Evolutionary conservation across 306 rosid genomes (phyloP), one percentile per base, ranked within the genome.

Genomic region (Quercus berberidifolia): DNA sequence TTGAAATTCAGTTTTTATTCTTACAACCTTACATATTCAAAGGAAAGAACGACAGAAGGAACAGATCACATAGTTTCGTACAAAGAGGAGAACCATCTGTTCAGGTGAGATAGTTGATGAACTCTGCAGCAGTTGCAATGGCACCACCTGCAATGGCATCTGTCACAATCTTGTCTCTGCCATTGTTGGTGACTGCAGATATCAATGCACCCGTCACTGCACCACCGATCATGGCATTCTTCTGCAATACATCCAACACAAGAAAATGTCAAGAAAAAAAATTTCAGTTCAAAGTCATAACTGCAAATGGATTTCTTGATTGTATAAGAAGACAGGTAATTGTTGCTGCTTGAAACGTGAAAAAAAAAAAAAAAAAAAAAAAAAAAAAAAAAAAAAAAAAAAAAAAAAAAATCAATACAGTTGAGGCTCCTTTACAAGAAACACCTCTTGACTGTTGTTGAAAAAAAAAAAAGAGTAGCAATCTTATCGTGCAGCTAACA

Each of bases 141-240:
- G 97, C 99, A 35, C 93, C 95, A 43, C 99, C 97, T 0, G 99
- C 87, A 64, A 94, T 90, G 82, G 97, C 95, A 77, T 92, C 94
- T 0, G 84, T 55, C 8, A 87, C 80, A 69, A 94, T 11, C 71
- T 78, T 91, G 76, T 94, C 97, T 79, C 30, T 81, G 80, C 83
- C 58, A 38, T 64, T 71, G 31, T 59, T 79, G 88, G 52, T 80
- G 25, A 73, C 90, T 41, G 88, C 87, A 60, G 99, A 94, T 55
- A 86, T 83, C 18, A 92, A 10, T 26, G 98, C 98, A 73, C 98
- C 98, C 4, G 98, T 90, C 74, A 92, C 30, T 76, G 87, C 93
- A 75, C 98, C 98, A 54, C 97, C 97, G 70, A 94, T 80, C 98
- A 90, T 76, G 20, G 98, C 98, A 84, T 94, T 94, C 87, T 89